Evolutionary conservation across 1,139 yeast genomes (phyloP), one percentile per base, ranked within the genome.

Genomic region (Yamadazyma sp.): DNA sequence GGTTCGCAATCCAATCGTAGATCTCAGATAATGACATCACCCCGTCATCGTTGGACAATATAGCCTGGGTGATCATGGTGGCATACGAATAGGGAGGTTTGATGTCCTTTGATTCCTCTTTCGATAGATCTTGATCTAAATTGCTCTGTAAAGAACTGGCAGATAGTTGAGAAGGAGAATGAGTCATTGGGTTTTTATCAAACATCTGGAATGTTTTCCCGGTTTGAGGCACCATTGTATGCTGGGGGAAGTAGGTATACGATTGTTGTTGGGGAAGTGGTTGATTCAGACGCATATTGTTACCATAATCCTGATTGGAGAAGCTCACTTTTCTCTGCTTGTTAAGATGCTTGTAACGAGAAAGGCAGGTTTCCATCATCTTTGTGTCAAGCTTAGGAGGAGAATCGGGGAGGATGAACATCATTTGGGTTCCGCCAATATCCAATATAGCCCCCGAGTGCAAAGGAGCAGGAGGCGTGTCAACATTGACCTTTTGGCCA

Each of bases 71-170:
- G 51, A 92, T 92, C 96, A 92, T 89, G 2, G 98, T 92, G 0
- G 98, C 98, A 60, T 92, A 92, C 18, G 95, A 85, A 59, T 85
- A 92, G 1, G 98, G 98, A 9, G 99, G 99, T 61, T 92, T 92
- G 48, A 89, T 83, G 56, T 91, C 96, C 57, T 84, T 86, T 31
- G 95, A 81, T 46, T 88, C 96, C 56, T 89, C 98, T 47, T 76
- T 76, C n/a, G 95, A 84, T 49, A 89, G 72, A 58, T 85, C 94
- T 59, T 81, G 85, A 51, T 78, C 83, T 41, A 73, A 59, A 46
- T 71, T 72, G 47, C 63, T 69, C 51, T 72, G 77, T 37, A 72
- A 59, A 16, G 74, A 66, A 17, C 68, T 66, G 5, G 76, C 75
- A 17, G 66, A 56, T 4, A 64, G 62, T 6, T 68, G 60, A 9